phyloP scores from a whole-genome alignment of 1,284 basidiomycete genomes.

The Termitomyces sp. region DNA sequence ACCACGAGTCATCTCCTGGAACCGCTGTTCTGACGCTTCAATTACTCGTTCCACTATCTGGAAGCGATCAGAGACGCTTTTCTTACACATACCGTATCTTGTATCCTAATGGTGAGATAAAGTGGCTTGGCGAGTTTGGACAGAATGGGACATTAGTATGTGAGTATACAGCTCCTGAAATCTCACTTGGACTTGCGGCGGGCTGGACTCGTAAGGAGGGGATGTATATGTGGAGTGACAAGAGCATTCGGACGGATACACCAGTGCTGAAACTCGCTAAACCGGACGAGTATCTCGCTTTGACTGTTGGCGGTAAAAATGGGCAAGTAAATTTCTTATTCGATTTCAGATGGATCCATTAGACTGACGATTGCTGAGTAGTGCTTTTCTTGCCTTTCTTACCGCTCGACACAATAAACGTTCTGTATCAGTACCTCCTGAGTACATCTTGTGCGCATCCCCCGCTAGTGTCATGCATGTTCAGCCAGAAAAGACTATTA shows the following conservation, averaged over 20 bases:
- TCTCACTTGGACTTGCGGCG: slow-evolving; percentile 20
- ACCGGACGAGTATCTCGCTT: slow-evolving; percentile 25
- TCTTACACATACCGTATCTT: slow-evolving; percentile 42
- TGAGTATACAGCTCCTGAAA: slow-evolving; percentile 19
- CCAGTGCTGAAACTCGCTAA: slow-evolving; percentile 20
- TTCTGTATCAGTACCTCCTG: slow-evolving; percentile 23
- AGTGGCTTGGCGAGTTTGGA: slow-evolving; percentile 40
- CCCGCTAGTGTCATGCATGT: slow-evolving; percentile 22
- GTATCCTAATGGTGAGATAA: slow-evolving; percentile 34
- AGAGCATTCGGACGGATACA: slow-evolving; percentile 1
- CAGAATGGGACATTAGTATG: slow-evolving; percentile 35
- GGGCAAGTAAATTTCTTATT: slow-evolving; percentile 22
- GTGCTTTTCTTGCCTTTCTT: slow-evolving; percentile 26
- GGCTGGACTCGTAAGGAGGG: slow-evolving; percentile 23
- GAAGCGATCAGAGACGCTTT: slow-evolving; percentile 18
- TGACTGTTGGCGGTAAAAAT: slow-evolving; percentile 24
- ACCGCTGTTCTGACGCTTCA: slow-evolving; percentile 10
- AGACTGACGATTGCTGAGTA: slow-evolving; percentile 10
- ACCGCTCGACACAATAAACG: slow-evolving; percentile 21
- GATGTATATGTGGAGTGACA: slow-evolving; percentile 8
- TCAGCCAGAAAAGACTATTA: slow-evolving; percentile 23
- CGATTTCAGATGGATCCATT: neutral
- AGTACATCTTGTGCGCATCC: slow-evolving; percentile 29
- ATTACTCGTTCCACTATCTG: slow-evolving; percentile 15
- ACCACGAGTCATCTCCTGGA: neutral